Evolutionary conservation across 768 basidiomycete genomes (phyloP).

Genomic region (Psilocybe cyanescens): DNA sequence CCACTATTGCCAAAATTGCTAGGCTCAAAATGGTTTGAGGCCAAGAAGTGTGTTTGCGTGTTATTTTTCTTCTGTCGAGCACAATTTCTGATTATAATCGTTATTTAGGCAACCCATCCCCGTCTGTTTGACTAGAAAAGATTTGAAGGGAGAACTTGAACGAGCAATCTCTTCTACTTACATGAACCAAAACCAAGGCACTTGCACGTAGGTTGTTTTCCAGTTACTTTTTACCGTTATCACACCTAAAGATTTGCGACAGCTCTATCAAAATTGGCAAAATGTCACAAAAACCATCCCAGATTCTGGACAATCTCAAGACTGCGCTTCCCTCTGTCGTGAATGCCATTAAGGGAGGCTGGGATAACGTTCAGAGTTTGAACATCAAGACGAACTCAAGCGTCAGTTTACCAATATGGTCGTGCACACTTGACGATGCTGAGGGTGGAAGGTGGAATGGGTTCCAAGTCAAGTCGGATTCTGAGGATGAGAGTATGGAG

Average conservation of each 20-base stretch:
- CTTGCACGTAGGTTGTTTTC: conserved; percentile 71
- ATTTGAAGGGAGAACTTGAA: conserved; percentile 91
- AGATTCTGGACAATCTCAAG: conserved; percentile 80
- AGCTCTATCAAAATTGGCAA: conserved; percentile 87
- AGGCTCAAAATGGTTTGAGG: conserved; percentile 90
- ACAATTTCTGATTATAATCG: conserved; percentile 1
- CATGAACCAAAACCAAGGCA: conserved; percentile 94
- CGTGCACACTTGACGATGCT: conserved; percentile 65
- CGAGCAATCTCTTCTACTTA: conserved; percentile 93
- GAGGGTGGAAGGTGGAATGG: conserved; percentile 67
- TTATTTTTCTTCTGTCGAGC: not conserved
- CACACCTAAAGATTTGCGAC: not conserved
- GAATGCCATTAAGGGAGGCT: conserved; percentile 72
- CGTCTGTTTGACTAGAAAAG: conserved; percentile 85
- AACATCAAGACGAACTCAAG: conserved; percentile 90
- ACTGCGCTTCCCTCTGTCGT: conserved; percentile 78
- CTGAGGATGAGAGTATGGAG: conserved; percentile 24
- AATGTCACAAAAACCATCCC: conserved; percentile 69
- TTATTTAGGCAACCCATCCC: conserved; percentile 87
- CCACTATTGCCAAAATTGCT: conserved; percentile 86
- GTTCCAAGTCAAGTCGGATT: conserved; percentile 33
- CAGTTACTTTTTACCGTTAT: not conserved
- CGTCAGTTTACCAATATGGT: conserved; percentile 90
- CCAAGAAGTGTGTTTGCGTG: conserved; percentile 79
- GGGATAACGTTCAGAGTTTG: conserved; percentile 90